phyloP scores from a whole-genome alignment of 2,329 filamentous ascomycete genomes.

The Verticillium tricorpus region DNA sequence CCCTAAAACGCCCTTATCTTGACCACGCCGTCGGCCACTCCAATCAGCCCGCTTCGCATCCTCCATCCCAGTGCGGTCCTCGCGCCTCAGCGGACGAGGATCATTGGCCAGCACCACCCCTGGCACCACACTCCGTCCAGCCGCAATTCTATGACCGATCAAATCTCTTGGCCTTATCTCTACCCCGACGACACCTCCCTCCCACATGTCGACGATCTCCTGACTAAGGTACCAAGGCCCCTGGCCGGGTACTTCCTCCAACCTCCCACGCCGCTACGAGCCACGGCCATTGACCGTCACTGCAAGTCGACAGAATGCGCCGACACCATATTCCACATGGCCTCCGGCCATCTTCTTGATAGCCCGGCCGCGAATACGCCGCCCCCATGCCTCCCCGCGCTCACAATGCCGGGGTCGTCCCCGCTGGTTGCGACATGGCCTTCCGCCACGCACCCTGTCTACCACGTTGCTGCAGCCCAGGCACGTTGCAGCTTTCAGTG shows the following conservation, averaged over 20 bases:
- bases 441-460: background rate
- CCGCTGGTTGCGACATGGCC: background rate
- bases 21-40: background rate
- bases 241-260: background rate
- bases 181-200: background rate
- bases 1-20: background rate
- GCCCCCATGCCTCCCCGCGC: background rate
- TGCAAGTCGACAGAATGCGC: background rate
- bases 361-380: background rate
- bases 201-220: background rate
- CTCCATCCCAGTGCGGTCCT: background rate
- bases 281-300: background rate
- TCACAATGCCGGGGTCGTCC: background rate
- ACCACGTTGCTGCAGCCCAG: background rate
- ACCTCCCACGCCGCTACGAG: background rate
- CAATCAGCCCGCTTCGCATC: background rate
- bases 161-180: slow-evolving; percentile 12
- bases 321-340: background rate
- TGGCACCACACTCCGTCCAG: background rate
- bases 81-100: background rate
- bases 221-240: background rate
- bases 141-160: slow-evolving; percentile 13
- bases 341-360: background rate
- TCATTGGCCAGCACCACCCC: background rate
- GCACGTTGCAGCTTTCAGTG: background rate